These are phyloP conservation scores for Helenozyma baotianmanensis DNA, from an alignment of 805 yeast species.

Conservation along the genomic window DNA sequence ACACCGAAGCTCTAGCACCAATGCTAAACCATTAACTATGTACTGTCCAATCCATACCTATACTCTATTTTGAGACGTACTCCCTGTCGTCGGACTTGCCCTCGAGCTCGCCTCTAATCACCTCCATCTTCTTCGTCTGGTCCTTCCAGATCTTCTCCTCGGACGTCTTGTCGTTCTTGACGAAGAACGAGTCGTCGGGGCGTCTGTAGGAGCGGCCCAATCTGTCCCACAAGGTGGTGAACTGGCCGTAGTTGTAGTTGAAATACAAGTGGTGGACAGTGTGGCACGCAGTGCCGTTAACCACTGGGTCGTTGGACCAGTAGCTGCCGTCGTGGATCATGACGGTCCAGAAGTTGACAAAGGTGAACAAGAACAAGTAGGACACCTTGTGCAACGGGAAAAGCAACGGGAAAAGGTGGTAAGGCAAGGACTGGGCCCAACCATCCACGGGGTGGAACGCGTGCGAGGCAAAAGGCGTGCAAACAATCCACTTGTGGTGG, in stretches of 20 bases:
- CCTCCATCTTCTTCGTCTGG: slow-evolving; percentile 73
- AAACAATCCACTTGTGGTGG: slow-evolving; percentile 98
- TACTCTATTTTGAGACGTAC: slow-evolving; percentile 47
- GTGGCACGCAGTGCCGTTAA: slow-evolving; percentile 98
- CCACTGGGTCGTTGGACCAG: slow-evolving; percentile 85
- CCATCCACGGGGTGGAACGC: slow-evolving; percentile 99
- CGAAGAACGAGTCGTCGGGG: slow-evolving; percentile 82
- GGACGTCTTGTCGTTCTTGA: slow-evolving; percentile 49
- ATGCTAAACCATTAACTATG: no score
- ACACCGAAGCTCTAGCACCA: no score
- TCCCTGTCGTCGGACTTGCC: slow-evolving; percentile 73
- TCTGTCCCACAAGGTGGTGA: slow-evolving; percentile 97
- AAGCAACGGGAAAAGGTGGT: slow-evolving; percentile 85
- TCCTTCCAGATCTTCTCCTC: slow-evolving; percentile 60
- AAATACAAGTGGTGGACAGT: slow-evolving; percentile 95
- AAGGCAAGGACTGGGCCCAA: slow-evolving; percentile 86
- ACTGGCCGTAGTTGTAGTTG: slow-evolving; percentile 97
- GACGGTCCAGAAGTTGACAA: slow-evolving; percentile 97
- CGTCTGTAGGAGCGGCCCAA: slow-evolving; percentile 88
- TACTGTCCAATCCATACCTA: no score
- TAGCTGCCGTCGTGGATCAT: slow-evolving; percentile 98
- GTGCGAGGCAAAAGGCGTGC: slow-evolving; percentile 97
- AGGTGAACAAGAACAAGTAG: slow-evolving; percentile 76
- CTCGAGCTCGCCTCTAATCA: slow-evolving; percentile 74
- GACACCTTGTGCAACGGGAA: slow-evolving; percentile 90